Percentiles rank a stretch among this genome's conserved stretches.
Evolutionary conservation across 1,139 yeast species (phyloP).

Genomic region (Yamadazyma triangularis): DNA sequence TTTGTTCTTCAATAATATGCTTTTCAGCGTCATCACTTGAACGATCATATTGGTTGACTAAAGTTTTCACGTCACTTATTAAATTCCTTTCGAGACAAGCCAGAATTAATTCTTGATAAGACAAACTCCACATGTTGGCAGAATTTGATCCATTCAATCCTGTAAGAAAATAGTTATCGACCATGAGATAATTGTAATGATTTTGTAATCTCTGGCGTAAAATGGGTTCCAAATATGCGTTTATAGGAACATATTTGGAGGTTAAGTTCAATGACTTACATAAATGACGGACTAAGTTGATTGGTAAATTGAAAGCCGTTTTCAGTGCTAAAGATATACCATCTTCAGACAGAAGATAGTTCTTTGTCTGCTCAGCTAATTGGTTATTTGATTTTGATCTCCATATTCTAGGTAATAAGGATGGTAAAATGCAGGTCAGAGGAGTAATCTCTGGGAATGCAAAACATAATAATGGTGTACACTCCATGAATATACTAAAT

Average conservation of each 20-base stretch:
- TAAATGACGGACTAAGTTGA: constrained; percentile 29
- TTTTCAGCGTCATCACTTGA: constrained; percentile 12
- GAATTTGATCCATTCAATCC: constrained; percentile 25
- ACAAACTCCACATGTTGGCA: constrained; percentile 47
- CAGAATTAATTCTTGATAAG: constrained; percentile 37
- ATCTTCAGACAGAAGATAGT: constrained; percentile 3
- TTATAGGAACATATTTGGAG: constrained; percentile 35
- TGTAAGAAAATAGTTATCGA: constrained; percentile 47
- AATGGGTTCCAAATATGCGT: constrained; percentile 31
- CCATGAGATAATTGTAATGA: constrained; percentile 40
- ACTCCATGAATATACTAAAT: constrained; percentile 56
- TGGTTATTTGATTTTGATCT: constrained; percentile 8
- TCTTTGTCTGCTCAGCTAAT: constrained; percentile 7
- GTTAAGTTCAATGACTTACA: constrained; percentile 33
- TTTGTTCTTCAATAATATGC: constrained; percentile 10
- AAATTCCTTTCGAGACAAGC: constrained; percentile 51
- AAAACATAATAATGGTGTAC: constrained; percentile 57
- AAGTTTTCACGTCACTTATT: constrained; percentile 22
- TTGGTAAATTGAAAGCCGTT: constrained; percentile 43
- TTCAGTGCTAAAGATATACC: constrained; percentile 22
- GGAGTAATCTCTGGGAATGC: constrained; percentile 63
- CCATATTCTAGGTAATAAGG: constrained; percentile 38
- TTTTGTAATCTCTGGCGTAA: constrained; percentile 35
- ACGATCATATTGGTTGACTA: constrained; percentile 12
- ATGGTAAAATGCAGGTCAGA: constrained; percentile 62